A percentile compares a stretch with the other conserved stretches of the same genome.
Evolutionary conservation across 352 stramenopile species (phyloP).

Genomic region (Globisporangium cylindrosporum): DNA sequence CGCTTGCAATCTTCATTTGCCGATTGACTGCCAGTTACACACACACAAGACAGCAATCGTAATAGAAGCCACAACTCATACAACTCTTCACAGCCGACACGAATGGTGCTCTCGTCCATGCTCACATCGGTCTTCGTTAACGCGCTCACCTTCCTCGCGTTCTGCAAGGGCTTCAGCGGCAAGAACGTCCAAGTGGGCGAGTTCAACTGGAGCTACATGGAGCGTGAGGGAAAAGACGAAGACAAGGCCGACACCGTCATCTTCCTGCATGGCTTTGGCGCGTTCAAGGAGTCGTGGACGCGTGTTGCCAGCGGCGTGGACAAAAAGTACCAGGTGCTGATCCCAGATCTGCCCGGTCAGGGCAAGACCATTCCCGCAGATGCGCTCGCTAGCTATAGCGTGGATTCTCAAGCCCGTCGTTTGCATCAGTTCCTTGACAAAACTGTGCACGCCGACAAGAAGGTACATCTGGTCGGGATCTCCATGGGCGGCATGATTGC

Average conservation of each 20-base stretch:
- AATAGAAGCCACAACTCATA: background rate
- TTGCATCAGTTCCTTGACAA: constrained; percentile 60
- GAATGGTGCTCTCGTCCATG: constrained; percentile 25
- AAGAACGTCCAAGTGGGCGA: constrained; percentile 44
- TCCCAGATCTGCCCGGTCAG: constrained; percentile 70
- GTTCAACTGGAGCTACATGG: constrained; percentile 76
- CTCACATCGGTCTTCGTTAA: constrained; percentile 31
- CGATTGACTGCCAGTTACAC: background rate
- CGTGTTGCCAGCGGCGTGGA: constrained; percentile 48
- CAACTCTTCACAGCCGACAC: background rate
- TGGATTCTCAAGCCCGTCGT: constrained; percentile 46
- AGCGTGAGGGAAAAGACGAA: constrained; percentile 40
- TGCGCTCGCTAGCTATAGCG: constrained; percentile 40
- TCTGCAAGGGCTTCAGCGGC: constrained; percentile 45
- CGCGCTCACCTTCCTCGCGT: constrained; percentile 50
- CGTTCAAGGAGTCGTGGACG: constrained; percentile 66
- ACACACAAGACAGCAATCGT: background rate
- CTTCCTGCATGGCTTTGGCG: constrained; percentile 74
- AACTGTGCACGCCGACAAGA: constrained; percentile 41
- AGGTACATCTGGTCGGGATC: constrained; percentile 71
- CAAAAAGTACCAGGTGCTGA: constrained; percentile 51
- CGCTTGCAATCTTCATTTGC: background rate
- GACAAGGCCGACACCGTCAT: constrained; percentile 49
- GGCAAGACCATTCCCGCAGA: constrained; percentile 55
- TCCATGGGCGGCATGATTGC: constrained; percentile 80